A percentile compares a stretch with the other conserved stretches of the same genome.
phyloP scores from a whole-genome alignment of 106 monocot species.

The Chionographis japonica region DNA sequence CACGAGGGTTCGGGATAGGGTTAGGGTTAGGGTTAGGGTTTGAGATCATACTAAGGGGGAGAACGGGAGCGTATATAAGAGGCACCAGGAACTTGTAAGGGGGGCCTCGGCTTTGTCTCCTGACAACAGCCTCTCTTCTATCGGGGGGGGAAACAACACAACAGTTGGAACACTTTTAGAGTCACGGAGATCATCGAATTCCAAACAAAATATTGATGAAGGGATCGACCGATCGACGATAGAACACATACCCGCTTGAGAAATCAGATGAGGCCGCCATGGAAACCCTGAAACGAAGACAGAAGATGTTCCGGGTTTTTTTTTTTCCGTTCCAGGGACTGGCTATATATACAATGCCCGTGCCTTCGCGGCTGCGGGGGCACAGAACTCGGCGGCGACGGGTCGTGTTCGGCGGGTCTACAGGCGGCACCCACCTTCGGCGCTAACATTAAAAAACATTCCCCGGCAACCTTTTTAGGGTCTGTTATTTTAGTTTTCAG shows the following conservation, averaged over 20 bases:
- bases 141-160: not conserved
- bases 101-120: slow-evolving; percentile 34
- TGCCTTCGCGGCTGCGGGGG: too few relatives aligned
- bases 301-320: too few relatives aligned
- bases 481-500: too few relatives aligned
- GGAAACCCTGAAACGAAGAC: too few relatives aligned
- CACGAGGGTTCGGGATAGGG: not conserved
- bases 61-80: slow-evolving; percentile 82
- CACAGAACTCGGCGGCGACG: too few relatives aligned
- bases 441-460: too few relatives aligned
- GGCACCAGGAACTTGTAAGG: slow-evolving; percentile 60
- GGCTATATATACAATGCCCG: too few relatives aligned
- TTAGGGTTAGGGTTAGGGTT: not conserved
- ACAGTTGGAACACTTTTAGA: not conserved
- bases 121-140: slow-evolving; percentile 28
- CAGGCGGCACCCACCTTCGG: too few relatives aligned
- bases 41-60: slow-evolving; percentile 67
- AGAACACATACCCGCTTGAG: slow-evolving; percentile 16
- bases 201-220: not conserved
- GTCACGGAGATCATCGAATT: slow-evolving; percentile 1
- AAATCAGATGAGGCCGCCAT: slow-evolving; percentile 35
- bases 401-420: too few relatives aligned
- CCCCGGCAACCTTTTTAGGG: too few relatives aligned
- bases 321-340: too few relatives aligned
- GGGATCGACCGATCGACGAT: not conserved